phyloP scores from a whole-genome alignment of 116 monocot species.

The Iris pallida region DNA sequence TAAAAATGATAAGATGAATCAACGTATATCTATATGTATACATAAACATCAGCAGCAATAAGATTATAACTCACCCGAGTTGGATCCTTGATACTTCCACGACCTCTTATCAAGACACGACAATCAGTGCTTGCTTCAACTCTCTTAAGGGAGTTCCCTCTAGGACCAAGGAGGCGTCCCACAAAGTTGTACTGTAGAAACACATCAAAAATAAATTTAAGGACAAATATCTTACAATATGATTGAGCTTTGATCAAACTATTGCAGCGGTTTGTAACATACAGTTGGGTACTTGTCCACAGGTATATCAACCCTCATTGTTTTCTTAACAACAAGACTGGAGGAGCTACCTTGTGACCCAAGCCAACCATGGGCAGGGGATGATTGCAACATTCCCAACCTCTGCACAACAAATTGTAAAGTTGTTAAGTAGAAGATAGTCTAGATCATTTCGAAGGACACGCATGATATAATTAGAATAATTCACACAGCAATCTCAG shows the following conservation, averaged over 20 bases:
- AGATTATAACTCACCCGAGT: constrained; percentile 28
- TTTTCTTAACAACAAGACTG: constrained; percentile 77
- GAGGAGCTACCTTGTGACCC: constrained; percentile 82
- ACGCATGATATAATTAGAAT: not conserved
- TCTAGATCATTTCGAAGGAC: not conserved
- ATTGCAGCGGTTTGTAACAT: constrained; percentile 15
- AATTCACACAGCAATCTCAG: not conserved
- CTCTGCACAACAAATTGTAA: constrained; percentile 28
- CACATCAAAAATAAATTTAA: constrained; percentile 5
- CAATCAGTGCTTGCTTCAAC: constrained; percentile 57
- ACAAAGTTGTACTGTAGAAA: constrained; percentile 51
- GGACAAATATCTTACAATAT: not conserved
- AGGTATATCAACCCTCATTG: constrained; percentile 82
- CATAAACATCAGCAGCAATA: not conserved
- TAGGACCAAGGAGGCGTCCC: constrained; percentile 59
- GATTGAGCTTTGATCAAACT: not conserved
- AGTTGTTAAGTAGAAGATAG: not conserved
- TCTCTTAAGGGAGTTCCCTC: constrained; percentile 63
- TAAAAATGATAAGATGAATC: not conserved
- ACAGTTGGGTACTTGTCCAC: constrained; percentile 91
- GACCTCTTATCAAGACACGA: constrained; percentile 53
- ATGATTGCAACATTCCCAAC: constrained; percentile 38
- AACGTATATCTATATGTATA: not conserved
- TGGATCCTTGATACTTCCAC: constrained; percentile 57
- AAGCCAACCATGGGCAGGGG: constrained; percentile 62